Evolutionary conservation across 129 eudicot genomes (phyloP), one percentile per base, ranked within the genome.

Genomic region (Pittosporum tobira): DNA sequence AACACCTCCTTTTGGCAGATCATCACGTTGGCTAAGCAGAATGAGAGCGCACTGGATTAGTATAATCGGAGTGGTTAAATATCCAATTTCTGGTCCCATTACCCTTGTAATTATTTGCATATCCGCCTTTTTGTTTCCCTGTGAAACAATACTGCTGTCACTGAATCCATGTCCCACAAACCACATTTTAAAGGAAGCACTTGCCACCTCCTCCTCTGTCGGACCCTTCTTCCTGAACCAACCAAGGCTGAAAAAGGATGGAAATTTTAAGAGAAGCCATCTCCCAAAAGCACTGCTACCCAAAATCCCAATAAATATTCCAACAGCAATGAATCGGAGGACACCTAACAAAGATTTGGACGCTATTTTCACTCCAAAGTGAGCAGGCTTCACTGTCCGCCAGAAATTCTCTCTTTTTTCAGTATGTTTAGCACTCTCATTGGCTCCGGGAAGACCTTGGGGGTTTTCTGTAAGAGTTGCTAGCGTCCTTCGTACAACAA

Each of bases 1-100:
- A 55, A 91, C 85, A 1, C 94, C 98, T 37, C 98, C 98, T 69
- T 78, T 86, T 0, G 98, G 98, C 51, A 91, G 67, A 63, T 74
- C 74, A 25, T 76, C 76, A 0, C 96, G 78, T 5, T 74, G 79
- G 16, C 61, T 57, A 30, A 91, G 71, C 59, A 76, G 21, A 12
- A 76, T 53, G 26, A 91, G 79, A 26, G 95, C 95, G 63, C 90
- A 86, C 45, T 91, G 98, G 51, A 91, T 16, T 45, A 91, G 66
- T 60, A 83, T 66, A 26, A 90, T 90, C 1, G 95, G 87, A 30
- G 95, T 83, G 24, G 95, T 71, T 13, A 85, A 13, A 67, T 80
- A 90, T 23, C 97, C 97, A 47, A 85, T 54, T 61, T 90, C 97
- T 5, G 94, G 95, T 23, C 95, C 94, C 69, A 4, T 75, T 29